Evolutionary conservation across 352 stramenopile species (phyloP), one percentile per base, ranked within the genome.

Genomic region (Thalassiosira sp.): DNA sequence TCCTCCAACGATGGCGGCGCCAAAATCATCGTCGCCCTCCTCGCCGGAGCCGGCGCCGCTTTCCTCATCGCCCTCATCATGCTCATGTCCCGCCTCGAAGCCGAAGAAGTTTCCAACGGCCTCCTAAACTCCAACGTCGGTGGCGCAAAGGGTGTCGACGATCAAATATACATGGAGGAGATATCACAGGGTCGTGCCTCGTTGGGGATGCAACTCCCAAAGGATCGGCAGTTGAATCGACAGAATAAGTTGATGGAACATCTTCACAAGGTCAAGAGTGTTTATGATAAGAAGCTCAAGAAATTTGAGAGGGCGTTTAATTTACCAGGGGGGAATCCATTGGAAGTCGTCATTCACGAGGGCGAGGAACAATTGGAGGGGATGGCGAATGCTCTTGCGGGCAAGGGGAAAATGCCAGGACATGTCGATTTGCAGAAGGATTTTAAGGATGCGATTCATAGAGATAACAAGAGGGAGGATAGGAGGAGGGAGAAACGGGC

Each of bases 1-100:
- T 52, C 42, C 65, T 49, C 18, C 15, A 64, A 62, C 27, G 68
- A 70, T 16, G 42, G 51, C 18, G 54, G 56, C 20, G 48, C 31
- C 56, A 66, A 72, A 60, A 61, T 62, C 46, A 74, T 81, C 59
- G 33, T 81, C 18, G 72, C 72, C 37, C 64, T 81, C 3, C 33
- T 81, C 48, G 58, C 63, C 58, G 72, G 72, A 33, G 72, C 72
- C 10, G 72, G 72, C 15, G 72, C 40, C 15, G 72, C 72, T 18
- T 81, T 81, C 43, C 64, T 81, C 22, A 31, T 81, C 1, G 64
- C 72, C 8, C 56, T 81, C 0, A 18, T 71, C 0, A 18, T 81
- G 18, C 57, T 81, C 28, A 73, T 73, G 49, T 68, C 48, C 13
- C 63, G 64, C 45, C 64, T 81, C 16, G 72, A 81, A 45, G 28